A percentile compares a stretch with the other conserved stretches of the same genome.
Evolutionary conservation across 2,329 filamentous ascomycete genomes (phyloP).

Genomic region (Sporothrix luriei): DNA sequence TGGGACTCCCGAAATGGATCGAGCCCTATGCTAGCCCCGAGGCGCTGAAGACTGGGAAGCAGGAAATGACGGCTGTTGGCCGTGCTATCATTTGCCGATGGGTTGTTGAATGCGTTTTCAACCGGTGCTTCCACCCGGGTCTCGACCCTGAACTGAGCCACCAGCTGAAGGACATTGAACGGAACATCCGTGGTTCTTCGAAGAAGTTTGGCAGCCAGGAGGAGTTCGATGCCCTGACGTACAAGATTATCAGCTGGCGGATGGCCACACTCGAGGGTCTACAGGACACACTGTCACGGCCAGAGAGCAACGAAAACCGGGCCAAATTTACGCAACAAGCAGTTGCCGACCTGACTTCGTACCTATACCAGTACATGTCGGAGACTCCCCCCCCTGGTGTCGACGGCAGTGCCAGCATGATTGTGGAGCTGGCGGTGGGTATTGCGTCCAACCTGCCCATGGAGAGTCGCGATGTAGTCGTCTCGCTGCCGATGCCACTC

Average conservation of each 20-base stretch:
- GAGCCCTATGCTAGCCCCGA: conserved; percentile 79
- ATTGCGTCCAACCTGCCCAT: conserved; percentile 84
- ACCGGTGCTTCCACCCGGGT: conserved; percentile 88
- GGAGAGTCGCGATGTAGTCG: conserved; percentile 86
- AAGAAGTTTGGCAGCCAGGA: conserved; percentile 75
- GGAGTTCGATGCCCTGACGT: conserved; percentile 83
- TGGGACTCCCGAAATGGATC: conserved; percentile 77
- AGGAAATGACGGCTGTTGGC: conserved; percentile 97
- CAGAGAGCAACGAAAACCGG: conserved; percentile 67
- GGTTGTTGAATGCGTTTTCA: conserved; percentile 88
- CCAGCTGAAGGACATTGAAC: conserved; percentile 82
- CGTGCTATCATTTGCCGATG: conserved; percentile 85
- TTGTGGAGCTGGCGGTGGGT: conserved; percentile 84
- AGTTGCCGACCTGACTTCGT: conserved; percentile 67
- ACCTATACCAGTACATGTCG: conserved; percentile 71
- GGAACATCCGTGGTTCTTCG: conserved; percentile 78
- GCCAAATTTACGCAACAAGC: conserved; percentile 69
- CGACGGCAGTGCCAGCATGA: conserved; percentile 87
- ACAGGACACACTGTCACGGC: conserved; percentile 66
- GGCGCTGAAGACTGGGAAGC: conserved; percentile 81
- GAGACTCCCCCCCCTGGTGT: conserved; percentile 78
- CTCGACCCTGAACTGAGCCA: conserved; percentile 75
- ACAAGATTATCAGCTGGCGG: conserved; percentile 89
- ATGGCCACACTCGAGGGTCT: conserved; percentile 93
- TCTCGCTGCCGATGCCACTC: conserved; percentile 82